Percentiles rank a stretch among this genome's conserved stretches.
Conservation (phyloP, 495 filamentous ascomycete genomes). For the Penicillium paxilli region DNA sequence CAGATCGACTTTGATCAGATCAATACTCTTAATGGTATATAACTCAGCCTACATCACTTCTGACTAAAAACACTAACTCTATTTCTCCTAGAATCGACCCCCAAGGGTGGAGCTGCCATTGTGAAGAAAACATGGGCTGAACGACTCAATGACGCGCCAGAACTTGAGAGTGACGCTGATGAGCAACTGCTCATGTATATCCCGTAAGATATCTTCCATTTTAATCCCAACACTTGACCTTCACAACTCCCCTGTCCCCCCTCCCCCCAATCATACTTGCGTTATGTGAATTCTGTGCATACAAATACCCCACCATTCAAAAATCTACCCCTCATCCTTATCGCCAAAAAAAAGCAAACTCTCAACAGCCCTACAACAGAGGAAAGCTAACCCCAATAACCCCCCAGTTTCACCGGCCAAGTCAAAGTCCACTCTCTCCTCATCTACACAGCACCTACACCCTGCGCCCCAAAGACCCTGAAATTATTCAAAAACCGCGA, state of each 20-base stretch:
- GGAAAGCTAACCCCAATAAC: no score
- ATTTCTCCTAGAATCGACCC: conserved; percentile 49
- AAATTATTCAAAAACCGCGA: conserved; percentile 84
- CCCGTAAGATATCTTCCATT: conserved; percentile 62
- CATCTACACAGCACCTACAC: conserved; percentile 69
- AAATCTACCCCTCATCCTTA: conserved; percentile 25
- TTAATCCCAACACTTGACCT: no score
- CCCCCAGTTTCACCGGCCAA: conserved; percentile 82
- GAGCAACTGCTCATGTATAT: conserved; percentile 92
- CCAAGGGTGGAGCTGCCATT: conserved; percentile 68
- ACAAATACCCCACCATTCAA: neutral
- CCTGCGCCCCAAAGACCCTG: conserved; percentile 75
- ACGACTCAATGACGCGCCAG: conserved; percentile 65
- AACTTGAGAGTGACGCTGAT: conserved; percentile 82
- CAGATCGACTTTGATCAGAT: conserved; percentile 89
- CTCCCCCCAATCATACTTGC: neutral
- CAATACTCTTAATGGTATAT: conserved; percentile 72
- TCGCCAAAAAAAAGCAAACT: conserved; percentile 13
- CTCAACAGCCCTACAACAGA: neutral
- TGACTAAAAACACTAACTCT: neutral
- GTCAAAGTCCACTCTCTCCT: conserved; percentile 88
- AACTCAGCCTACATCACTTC: neutral
- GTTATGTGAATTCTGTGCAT: no score
- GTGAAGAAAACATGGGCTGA: conserved; percentile 91
- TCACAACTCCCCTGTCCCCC: conserved; percentile 4